Base-by-base conservation (phyloP, 2,329 filamentous ascomycete species). In the Aschersonia sp. region DNA sequence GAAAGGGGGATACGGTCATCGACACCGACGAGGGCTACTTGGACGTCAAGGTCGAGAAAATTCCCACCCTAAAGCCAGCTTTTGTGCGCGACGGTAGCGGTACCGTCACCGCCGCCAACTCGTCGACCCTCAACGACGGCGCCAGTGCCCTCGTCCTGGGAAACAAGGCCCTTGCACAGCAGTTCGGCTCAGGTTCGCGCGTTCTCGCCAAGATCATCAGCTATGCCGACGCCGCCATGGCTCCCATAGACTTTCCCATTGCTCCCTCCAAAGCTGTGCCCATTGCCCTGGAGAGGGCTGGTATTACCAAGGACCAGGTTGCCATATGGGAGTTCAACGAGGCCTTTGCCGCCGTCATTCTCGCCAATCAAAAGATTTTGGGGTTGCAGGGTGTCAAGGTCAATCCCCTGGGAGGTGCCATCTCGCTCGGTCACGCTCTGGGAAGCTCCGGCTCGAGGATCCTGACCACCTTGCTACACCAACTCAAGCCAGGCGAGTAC, bases 281-380 rank as follows among this genome's bases (percentile, higher is more conserved):
- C 4, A 79, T 96, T 57, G 89, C 89, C 9, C 73, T 98, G 46
- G 78, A 88, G 65, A 78, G 89, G 49, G 92, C 92, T 1, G 89
- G 90, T 9, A 89, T 98, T 55, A 87, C 79, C 54, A 87, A 89
- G 67, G 84, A 94, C 44, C 85, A 97, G 64, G 87, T 98, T 43
- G 82, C 90, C 5, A 71, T 96, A 29, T 97, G 92, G 90, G 92
- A 97, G 64, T 95, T 98, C 67, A 98, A 98, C 65, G 92, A 98
- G 69, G 92, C 92, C 0, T 98, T 98, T 62, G 90, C 92, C 31
- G 87, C 86, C 5, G 89, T 96, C 32, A 92, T 96, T 65, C 88
- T 92, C 62, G 89, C 90, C 42, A 96, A 97, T 60, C 83, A 87
- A 58, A 89, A 94, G 82, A 88, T 94, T 52, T 76, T 95, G 35